Conservation (phyloP, 345 rosid species). For the rapeseed (Brassica napus) region DNA sequence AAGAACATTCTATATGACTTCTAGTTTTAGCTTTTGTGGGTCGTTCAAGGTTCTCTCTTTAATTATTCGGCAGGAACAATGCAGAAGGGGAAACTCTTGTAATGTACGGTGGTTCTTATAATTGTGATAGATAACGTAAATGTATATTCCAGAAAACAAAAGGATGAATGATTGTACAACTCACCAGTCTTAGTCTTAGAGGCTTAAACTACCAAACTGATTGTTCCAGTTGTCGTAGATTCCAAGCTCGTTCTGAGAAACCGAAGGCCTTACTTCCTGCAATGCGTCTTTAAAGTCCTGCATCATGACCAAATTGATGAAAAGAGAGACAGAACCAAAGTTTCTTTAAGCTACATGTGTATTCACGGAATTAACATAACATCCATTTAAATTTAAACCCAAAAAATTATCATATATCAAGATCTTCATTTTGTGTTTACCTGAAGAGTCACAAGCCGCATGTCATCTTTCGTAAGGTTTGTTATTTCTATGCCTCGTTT, state of each 20-base stretch:
- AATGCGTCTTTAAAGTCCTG: slow-evolving; percentile 82
- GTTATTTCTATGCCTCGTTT: slow-evolving; percentile 82
- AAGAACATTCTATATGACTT: not conserved
- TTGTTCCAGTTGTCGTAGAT: slow-evolving; percentile 86
- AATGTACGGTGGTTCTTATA: slow-evolving; percentile 20
- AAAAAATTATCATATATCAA: not conserved
- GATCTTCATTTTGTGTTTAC: slow-evolving; percentile 36
- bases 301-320: slow-evolving; percentile 2
- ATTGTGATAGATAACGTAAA: slow-evolving; percentile 1
- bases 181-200: slow-evolving; percentile 44
- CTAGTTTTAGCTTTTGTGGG: not conserved
- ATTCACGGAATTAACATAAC: not conserved
- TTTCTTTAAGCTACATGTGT: slow-evolving; percentile 6
- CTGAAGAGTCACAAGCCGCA: slow-evolving; percentile 75
- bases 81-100: slow-evolving; percentile 17
- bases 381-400: not conserved
- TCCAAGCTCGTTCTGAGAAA: slow-evolving; percentile 77
- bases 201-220: slow-evolving; percentile 88
- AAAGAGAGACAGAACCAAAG: not conserved
- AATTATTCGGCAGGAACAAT: not conserved
- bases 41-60: slow-evolving; percentile 5
- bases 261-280: slow-evolving; percentile 95
- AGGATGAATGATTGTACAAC: not conserved
- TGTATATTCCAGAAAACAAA: slow-evolving; percentile 20
- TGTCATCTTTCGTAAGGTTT: slow-evolving; percentile 76